These are phyloP conservation scores for Leonotis leonurus DNA, from an alignment of 257 asterid genomes.

Conservation along the genomic window DNA sequence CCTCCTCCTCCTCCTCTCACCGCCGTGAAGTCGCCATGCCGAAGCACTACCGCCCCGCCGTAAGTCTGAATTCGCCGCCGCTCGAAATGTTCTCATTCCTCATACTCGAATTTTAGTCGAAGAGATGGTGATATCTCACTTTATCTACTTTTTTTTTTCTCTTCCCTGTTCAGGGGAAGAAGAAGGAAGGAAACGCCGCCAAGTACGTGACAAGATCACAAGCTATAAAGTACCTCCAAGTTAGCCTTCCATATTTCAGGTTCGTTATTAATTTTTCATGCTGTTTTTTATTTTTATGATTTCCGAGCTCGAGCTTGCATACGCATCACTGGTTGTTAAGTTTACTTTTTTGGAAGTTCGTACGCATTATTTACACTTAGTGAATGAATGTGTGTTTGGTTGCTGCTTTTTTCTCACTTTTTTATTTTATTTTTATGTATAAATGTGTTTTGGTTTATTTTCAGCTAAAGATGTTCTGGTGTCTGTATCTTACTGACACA, in stretches of 20 bases:
- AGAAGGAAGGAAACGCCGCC: constrained; percentile 96
- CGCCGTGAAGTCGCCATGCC: constrained; percentile 38
- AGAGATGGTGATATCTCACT: background rate
- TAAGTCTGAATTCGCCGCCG: constrained; percentile 19
- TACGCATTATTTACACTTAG: too few relatives aligned
- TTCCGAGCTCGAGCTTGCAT: too few relatives aligned
- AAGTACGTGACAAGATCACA: constrained; percentile 82
- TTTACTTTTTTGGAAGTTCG: too few relatives aligned
- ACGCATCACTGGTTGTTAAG: too few relatives aligned
- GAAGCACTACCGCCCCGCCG: constrained; percentile 57
- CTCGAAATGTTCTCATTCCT: background rate
- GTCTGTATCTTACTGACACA: too few relatives aligned
- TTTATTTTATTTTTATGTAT: too few relatives aligned
- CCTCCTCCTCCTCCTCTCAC: background rate
- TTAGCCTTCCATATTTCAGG: constrained; percentile 89
- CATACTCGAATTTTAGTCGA: background rate
- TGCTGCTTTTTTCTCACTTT: too few relatives aligned
- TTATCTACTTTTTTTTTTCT: too few relatives aligned
- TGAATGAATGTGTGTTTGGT: too few relatives aligned
- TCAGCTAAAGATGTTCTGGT: too few relatives aligned
- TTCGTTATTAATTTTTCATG: constrained; percentile 8
- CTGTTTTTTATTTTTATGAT: background rate
- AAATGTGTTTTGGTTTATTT: too few relatives aligned
- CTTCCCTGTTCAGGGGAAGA: constrained; percentile 77
- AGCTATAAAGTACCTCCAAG: constrained; percentile 78